Conservation (phyloP, 805 yeast species). For the Pichia californica region DNA sequence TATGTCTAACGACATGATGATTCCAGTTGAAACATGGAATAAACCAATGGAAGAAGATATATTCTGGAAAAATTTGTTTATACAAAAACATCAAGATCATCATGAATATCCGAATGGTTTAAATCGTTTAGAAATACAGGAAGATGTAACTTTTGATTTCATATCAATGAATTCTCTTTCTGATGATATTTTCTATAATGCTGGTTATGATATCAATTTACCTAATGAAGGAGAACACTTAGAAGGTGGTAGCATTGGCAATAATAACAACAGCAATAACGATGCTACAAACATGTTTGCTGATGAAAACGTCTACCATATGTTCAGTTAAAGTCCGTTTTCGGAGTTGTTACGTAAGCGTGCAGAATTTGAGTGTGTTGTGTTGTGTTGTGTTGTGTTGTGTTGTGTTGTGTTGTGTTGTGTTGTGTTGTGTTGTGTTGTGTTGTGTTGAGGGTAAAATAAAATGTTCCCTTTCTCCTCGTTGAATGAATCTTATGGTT, state of each 20-base stretch:
- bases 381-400: too few relatives aligned
- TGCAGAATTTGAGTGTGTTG: too few relatives aligned
- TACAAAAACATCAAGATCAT: neutral
- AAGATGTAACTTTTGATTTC: too few relatives aligned
- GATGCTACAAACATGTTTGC: neutral
- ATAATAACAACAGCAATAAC: neutral
- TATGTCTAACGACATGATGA: neutral
- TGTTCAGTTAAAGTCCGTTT: neutral
- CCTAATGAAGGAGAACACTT: neutral
- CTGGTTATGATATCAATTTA: neutral
- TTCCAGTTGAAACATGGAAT: constrained; percentile 1
- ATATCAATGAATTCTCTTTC: too few relatives aligned
- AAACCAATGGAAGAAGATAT: constrained; percentile 5
- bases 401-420: too few relatives aligned
- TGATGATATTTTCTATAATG: neutral
- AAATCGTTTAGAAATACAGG: too few relatives aligned
- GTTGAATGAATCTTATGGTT: too few relatives aligned
- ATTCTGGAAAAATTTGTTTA: constrained; percentile 8
- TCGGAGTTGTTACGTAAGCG: too few relatives aligned
- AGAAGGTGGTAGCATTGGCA: neutral
- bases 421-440: too few relatives aligned
- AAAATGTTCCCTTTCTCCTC: too few relatives aligned
- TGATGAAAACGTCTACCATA: neutral
- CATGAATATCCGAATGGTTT: neutral
- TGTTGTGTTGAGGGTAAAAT: too few relatives aligned